These are phyloP conservation scores for Acarospora socialis DNA, from an alignment of 2,329 filamentous ascomycete species.

Conservation along the genomic window DNA sequence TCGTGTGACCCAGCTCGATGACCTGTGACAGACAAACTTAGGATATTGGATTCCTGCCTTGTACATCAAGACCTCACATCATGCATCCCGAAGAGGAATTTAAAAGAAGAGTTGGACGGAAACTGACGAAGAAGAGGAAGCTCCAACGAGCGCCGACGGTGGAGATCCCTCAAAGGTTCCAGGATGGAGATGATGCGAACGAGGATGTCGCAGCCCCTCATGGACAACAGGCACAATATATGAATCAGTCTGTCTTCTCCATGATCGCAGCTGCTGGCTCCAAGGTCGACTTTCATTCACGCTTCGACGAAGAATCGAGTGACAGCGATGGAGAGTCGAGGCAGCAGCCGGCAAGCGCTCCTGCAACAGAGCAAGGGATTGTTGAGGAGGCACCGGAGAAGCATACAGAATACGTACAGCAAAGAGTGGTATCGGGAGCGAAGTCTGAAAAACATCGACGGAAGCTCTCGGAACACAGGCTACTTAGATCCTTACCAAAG, in stretches of 20 bases:
- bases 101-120: slow-evolving; percentile 6
- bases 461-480: slow-evolving; percentile 48
- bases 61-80: too few species aligned
- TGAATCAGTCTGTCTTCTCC: slow-evolving; percentile 91
- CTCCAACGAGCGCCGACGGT: slow-evolving; percentile 9
- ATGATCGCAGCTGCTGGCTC: slow-evolving; percentile 82
- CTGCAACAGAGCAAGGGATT: too few species aligned
- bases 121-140: slow-evolving; percentile 11
- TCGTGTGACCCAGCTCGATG: too few species aligned
- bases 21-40: too few species aligned
- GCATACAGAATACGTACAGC: slow-evolving; percentile 15
- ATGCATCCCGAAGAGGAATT: slow-evolving; percentile 8
- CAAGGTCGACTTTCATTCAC: slow-evolving; percentile 63
- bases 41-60: too few species aligned
- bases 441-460: slow-evolving; percentile 37
- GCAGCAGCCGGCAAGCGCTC: slow-evolving; percentile 6
- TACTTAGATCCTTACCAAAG: slow-evolving; percentile 45
- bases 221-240: slow-evolving; percentile 44
- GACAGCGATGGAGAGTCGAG: slow-evolving; percentile 51
- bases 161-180: slow-evolving; percentile 42
- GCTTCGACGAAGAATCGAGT: slow-evolving; percentile 72
- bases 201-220: slow-evolving; percentile 46
- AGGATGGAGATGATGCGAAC: slow-evolving; percentile 44
- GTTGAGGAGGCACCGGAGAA: slow-evolving; percentile 4
- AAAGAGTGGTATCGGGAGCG: slow-evolving; percentile 23